A percentile compares a stretch with the other conserved stretches of the same genome.
phyloP scores from a whole-genome alignment of 257 asterid species.

The Plectranthus barbatus region DNA sequence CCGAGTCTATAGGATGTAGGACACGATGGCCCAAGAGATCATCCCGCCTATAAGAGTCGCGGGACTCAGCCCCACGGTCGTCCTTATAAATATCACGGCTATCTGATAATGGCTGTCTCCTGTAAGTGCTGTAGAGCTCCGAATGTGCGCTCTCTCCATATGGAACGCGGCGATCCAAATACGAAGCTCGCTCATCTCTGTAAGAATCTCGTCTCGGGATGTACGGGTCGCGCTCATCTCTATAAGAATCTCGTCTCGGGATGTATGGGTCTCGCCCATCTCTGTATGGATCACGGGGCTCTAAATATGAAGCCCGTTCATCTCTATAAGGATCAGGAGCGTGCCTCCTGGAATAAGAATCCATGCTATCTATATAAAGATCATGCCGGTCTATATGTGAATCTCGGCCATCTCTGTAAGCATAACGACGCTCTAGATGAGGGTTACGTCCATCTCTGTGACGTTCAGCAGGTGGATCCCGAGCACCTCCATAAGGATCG shows the following conservation, averaged over 20 bases:
- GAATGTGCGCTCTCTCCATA: conserved; percentile 14
- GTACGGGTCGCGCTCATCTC: conserved; percentile 18
- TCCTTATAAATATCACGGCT: conserved; percentile 20
- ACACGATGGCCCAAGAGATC: conserved; percentile 20
- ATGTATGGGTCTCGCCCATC: conserved; percentile 14
- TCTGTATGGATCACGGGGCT: conserved; percentile 25
- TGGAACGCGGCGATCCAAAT: conserved; percentile 19
- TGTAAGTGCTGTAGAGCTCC: conserved; percentile 21
- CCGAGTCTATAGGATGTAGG: conserved; percentile 6
- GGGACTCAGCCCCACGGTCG: conserved; percentile 18
- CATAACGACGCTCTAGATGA: conserved; percentile 11
- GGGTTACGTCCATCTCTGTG: conserved; percentile 17
- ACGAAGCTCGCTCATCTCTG: conserved; percentile 19
- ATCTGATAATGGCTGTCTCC: conserved; percentile 14
- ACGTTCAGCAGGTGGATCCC: conserved; percentile 10
- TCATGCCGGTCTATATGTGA: conserved; percentile 15
- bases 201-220: conserved; percentile 22
- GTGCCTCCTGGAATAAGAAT: neutral
- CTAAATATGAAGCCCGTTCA: neutral
- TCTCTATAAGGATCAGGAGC: no score
- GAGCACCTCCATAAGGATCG: conserved; percentile 21
- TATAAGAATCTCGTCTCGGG: conserved; percentile 25
- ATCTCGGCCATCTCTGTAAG: conserved; percentile 15
- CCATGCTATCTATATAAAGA: conserved; percentile 21
- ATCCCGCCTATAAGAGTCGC: conserved; percentile 31